Base-by-base conservation (phyloP, 768 basidiomycete species). In the Tephrocybe rancida region DNA sequence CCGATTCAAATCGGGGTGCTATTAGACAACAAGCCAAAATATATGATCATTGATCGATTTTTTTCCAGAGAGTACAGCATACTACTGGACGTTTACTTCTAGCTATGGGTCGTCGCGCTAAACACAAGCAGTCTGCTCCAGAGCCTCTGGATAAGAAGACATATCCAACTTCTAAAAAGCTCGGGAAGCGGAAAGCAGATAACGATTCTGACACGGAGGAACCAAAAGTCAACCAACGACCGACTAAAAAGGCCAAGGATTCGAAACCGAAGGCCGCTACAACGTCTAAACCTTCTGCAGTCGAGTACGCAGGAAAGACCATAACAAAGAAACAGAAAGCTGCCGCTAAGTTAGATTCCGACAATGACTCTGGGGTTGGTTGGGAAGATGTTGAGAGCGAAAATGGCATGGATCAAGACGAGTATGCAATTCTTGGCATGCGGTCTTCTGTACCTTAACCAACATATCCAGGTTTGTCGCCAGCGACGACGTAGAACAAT, bases 71-170 rank as follows among this genome's bases (percentile, higher is more conserved):
- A 19, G 13, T 27, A n/a, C n/a, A n/a, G 21, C 24, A 42, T 22
- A 44, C 25, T 49, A 16, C 10, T 6, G 11, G 19, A 10, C 30
- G 7, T 59, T 41, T 30, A 35, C 38, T 44, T 43, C 52, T 41
- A 32, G 61, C 42, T 45, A 94, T 95, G 92, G 92, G 92, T 56
- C 83, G 92, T 64, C 84, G 90, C 57, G 82, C 90, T 60, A 92
- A 89, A 70, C 86, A 88, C 72, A 94, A 94, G 73, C 92, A 95
- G 68, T 79, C 74, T 1, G 76, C 85, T 10, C 92, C 92, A 0
- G 76, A 75, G 52, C 80, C 90, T 26, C 61, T 90, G 25, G 76
- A 83, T 13, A 60, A 63, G 0, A 73, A 73, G 16, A 57, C 61
- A 5, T 63, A 66, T n/a, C 65, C 70, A 3, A 76, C 80, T 3